These are phyloP conservation scores for Nicotiana noctiflora DNA, from an alignment of 257 asterid species.

Conservation along the genomic window DNA sequence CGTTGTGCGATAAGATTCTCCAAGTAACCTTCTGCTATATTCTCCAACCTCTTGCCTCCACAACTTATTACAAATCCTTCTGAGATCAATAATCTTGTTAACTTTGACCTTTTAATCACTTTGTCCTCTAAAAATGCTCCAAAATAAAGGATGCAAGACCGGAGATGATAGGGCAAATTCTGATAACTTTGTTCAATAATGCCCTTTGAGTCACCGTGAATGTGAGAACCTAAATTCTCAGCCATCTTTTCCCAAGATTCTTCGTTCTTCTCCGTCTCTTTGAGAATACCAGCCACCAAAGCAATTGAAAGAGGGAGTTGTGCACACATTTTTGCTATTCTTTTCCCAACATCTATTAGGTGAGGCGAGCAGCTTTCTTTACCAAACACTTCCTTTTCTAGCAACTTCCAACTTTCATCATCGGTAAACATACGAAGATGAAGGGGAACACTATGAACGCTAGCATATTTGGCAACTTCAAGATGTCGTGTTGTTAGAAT, in stretches of 20 bases:
- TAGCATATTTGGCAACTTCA: no score
- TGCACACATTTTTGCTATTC: neutral
- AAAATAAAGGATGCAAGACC: conserved; percentile 3
- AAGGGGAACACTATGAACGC: no score
- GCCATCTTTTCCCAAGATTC: neutral
- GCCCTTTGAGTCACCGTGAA: neutral
- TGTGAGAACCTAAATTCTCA: neutral
- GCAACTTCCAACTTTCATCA: no score
- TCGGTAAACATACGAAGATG: no score
- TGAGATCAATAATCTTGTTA: neutral
- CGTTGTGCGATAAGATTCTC: conserved; percentile 14
- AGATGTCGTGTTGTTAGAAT: no score
- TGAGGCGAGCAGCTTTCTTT: neutral
- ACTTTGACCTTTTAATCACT: neutral
- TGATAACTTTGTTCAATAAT: neutral
- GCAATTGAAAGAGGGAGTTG: neutral
- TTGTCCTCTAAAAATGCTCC: neutral
- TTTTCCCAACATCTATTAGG: neutral
- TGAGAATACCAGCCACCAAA: neutral
- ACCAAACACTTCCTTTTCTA: no score
- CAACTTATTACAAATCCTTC: conserved; percentile 11
- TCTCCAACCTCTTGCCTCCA: neutral
- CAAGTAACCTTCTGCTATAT: conserved; percentile 7
- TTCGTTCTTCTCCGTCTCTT: neutral
- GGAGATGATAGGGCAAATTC: neutral